These are phyloP conservation scores for Sutorius eximius DNA, from an alignment of 1,284 basidiomycete species.

Conservation along the genomic window DNA sequence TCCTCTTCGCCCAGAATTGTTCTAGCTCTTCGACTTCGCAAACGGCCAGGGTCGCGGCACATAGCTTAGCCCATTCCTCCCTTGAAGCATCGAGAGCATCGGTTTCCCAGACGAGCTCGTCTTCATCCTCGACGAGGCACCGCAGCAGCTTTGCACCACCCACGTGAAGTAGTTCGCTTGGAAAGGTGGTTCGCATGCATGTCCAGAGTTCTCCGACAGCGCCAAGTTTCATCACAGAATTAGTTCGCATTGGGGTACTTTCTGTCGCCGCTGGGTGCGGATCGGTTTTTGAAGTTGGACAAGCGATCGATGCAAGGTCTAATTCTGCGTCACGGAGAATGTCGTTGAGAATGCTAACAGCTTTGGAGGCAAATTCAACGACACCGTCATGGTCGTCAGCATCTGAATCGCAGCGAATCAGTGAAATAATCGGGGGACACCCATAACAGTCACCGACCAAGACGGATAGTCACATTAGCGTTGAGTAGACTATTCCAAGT, in stretches of 20 bases:
- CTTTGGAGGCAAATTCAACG: conserved; percentile 42
- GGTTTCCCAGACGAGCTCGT: conserved; percentile 46
- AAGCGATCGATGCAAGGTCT: conserved; percentile 41
- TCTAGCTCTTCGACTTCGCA: conserved; percentile 48
- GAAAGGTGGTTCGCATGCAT: conserved; percentile 43
- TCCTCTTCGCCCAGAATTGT: conserved; percentile 50
- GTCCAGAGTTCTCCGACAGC: conserved; percentile 59
- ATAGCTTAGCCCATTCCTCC: conserved; percentile 58
- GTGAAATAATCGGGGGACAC: not conserved
- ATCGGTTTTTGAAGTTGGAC: conserved; percentile 12
- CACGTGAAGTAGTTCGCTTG: conserved; percentile 39
- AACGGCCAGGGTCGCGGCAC: conserved; percentile 48
- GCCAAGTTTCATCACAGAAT: conserved; percentile 48
- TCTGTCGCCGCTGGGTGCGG: conserved; percentile 3
- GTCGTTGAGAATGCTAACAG: conserved; percentile 45
- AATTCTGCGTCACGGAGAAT: conserved; percentile 55
- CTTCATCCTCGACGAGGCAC: conserved; percentile 50
- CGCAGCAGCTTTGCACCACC: conserved; percentile 48
- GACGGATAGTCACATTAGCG: conserved; percentile 35
- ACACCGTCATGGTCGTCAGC: conserved; percentile 34
- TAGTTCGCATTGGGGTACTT: conserved; percentile 31
- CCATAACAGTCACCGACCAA: conserved; percentile 31
- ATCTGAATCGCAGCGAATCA: conserved; percentile 28
- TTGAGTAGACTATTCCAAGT: conserved; percentile 45
- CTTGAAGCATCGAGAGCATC: conserved; percentile 42